Conservation (phyloP, 495 filamentous ascomycete species). For the Geoglossum glabrum region DNA sequence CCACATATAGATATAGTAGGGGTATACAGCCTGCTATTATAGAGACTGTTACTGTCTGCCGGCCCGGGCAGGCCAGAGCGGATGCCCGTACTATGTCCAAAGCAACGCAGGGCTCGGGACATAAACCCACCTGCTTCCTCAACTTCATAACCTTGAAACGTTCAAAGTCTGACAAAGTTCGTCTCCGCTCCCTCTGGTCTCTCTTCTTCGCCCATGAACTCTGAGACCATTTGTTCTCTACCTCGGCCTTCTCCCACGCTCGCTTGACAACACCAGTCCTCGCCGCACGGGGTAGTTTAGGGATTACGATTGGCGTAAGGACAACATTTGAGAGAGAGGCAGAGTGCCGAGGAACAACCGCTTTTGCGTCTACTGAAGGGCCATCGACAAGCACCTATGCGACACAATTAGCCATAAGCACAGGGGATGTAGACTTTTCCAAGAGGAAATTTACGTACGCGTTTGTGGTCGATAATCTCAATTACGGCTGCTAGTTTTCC, state of each 20-base stretch:
- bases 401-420: constrained; percentile 18
- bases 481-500: constrained; percentile 85
- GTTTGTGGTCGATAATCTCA: constrained; percentile 99
- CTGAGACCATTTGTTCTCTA: constrained; percentile 80
- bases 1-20: neutral
- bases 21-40: neutral
- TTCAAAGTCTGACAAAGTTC: constrained; percentile 90
- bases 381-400: constrained; percentile 84
- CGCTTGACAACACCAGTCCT: constrained; percentile 65
- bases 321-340: constrained; percentile 59
- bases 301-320: constrained; percentile 76
- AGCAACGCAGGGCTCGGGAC: neutral
- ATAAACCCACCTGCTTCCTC: constrained; percentile 69
- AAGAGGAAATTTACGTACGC: constrained; percentile 46
- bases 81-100: neutral
- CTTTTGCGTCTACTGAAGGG: constrained; percentile 53
- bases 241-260: constrained; percentile 66
- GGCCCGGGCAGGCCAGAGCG: neutral
- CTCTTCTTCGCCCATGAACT: constrained; percentile 81
- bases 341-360: constrained; percentile 66
- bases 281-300: constrained; percentile 68
- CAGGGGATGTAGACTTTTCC: neutral
- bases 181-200: constrained; percentile 61
- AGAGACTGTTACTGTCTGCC: neutral
- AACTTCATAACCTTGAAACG: constrained; percentile 97